Evolutionary conservation across 148 eudicot genomes (phyloP), one percentile per base, ranked within the genome.

Genomic region (Silene conica): DNA sequence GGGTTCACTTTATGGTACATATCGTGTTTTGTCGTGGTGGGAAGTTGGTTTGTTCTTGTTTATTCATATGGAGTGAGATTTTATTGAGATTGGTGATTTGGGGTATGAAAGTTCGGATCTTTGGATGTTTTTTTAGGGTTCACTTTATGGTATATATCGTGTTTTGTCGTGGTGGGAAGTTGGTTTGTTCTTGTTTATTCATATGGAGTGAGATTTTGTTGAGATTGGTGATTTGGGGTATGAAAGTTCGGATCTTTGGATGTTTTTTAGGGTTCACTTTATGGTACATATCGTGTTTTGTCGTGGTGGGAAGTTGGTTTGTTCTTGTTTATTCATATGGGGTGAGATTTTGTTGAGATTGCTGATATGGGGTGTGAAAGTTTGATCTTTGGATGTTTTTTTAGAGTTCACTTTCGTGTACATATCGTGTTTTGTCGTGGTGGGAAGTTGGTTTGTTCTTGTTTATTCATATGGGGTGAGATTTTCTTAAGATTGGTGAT

Each of bases 201-300:
- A 31, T 65, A 15, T 31, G 9, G 21, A 5, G 5, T 38, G 14
- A n/a, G 25, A 10, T 52, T 15, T 70, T 50, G 31, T 16, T 34
- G 1, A 5, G 22, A 38, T 45, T 19, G 10, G 34, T 48, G 19
- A 22, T 46, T 1, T 46, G 58, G 38, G 58, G 48, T 45, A 21
- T 46, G 71, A 68, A 68, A 68, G 38, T 68, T 68, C 22, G 25
- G 57, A 69, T 20, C 56, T 68, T 46, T 46, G 57, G 71, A 45
- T 68, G 21, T 38, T 34, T 0, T 59, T 11, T 28, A 34, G 69
- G 69, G 50, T 38, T 38, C 43, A 38, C 0, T 2, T 38, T 38
- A 9, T 8, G 6, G 43, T 7, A 38, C 43, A 38, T 38, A 38
- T 6, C 43, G 9, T 38, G 8, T 6, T 38, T 38, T 38, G 6